A percentile compares a stretch with the other conserved stretches of the same genome.
Evolutionary conservation across 768 basidiomycete species (phyloP).

Genomic region (Thelephora aurantiotincta): DNA sequence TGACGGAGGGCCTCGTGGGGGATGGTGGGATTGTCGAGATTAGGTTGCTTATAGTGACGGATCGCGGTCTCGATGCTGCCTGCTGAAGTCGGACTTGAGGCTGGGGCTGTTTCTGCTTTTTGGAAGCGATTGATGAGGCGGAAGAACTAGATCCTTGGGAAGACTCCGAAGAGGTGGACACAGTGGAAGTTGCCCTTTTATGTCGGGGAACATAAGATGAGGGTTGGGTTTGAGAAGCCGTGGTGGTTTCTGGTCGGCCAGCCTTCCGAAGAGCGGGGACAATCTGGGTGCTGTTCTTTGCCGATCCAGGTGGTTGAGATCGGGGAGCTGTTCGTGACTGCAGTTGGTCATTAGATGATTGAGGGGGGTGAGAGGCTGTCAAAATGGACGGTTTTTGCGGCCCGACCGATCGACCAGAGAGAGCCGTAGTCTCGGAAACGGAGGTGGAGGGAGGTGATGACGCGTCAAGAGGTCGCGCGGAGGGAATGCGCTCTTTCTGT

Average conservation of each 20-base stretch:
- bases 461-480: too few species aligned
- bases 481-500: too few species aligned
- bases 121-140: not conserved
- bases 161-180: conserved; percentile 3
- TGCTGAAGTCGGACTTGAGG: conserved; percentile 2
- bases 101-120: conserved; percentile 1
- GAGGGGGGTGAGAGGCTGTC: not conserved
- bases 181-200: conserved; percentile 2
- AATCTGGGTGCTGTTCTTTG: conserved; percentile 4
- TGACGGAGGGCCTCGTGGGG: not conserved
- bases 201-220: conserved; percentile 3
- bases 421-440: not conserved
- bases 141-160: not conserved
- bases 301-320: not conserved
- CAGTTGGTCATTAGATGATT: not conserved
- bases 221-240: not conserved
- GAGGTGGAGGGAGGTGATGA: not conserved
- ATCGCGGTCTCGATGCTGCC: too few species aligned
- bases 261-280: not conserved
- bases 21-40: not conserved
- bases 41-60: too few species aligned
- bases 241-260: not conserved
- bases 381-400: not conserved
- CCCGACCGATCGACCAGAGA: not conserved
- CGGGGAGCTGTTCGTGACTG: not conserved